Percentiles rank a stretch among this genome's conserved stretches.
phyloP scores from a whole-genome alignment of 2,329 filamentous ascomycete genomes.

The Chrysosporium keratinophilum region DNA sequence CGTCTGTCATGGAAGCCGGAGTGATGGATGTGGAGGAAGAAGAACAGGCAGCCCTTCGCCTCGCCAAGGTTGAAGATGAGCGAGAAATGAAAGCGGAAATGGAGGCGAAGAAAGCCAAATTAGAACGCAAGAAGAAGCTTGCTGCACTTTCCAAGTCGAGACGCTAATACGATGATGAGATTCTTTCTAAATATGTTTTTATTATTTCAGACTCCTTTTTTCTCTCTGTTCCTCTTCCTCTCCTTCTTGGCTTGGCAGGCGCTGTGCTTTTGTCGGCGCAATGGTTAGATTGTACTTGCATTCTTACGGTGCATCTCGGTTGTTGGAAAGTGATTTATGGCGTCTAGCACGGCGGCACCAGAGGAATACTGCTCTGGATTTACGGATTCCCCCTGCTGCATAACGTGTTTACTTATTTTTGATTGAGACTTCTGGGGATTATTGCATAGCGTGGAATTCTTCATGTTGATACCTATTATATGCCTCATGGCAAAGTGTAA shows the following conservation, averaged over 20 bases:
- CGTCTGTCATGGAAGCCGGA: conserved; percentile 44
- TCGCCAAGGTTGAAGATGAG: conserved; percentile 39
- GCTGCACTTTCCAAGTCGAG: conserved; percentile 28
- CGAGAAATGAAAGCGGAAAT: conserved; percentile 36
- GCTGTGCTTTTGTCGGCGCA: conserved; percentile 2
- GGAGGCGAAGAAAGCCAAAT: conserved; percentile 38
- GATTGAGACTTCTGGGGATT: not conserved
- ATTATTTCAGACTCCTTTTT: not conserved
- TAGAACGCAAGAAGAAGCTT: conserved; percentile 37
- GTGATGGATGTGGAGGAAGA: conserved; percentile 38
- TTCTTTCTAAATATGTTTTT: not conserved
- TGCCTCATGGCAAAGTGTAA: not conserved
- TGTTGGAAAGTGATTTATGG: not conserved
- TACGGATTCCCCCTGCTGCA: not conserved
- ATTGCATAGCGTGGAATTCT: conserved; percentile 4
- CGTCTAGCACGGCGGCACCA: conserved; percentile 1
- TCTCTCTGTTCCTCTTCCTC: not conserved
- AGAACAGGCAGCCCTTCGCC: conserved; percentile 33
- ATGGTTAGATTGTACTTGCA: not conserved
- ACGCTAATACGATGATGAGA: conserved; percentile 19
- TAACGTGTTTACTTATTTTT: not conserved
- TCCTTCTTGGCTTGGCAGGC: not conserved
- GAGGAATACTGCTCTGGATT: not conserved
- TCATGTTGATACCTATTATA: conserved; percentile 1
- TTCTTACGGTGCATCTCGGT: not conserved